Evolutionary conservation across 73 alveolate species (phyloP).

Genomic region (Paramecium octaurelia): DNA sequence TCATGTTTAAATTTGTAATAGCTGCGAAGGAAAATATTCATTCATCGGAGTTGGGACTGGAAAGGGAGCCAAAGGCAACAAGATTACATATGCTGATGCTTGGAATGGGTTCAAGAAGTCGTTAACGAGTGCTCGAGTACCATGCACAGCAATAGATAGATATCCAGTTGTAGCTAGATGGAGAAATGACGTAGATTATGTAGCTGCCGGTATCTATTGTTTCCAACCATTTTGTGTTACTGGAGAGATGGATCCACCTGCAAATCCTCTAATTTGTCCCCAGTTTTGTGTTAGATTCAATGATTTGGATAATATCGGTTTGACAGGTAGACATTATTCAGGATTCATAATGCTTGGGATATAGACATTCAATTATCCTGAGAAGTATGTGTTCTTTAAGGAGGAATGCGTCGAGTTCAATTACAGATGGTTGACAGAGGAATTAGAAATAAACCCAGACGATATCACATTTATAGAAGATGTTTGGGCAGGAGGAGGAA

Average conservation of each 20-base stretch:
- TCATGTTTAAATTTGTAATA: not conserved
- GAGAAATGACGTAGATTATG: constrained; percentile 98
- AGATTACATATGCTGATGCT: constrained; percentile 94
- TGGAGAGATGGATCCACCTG: constrained; percentile 99
- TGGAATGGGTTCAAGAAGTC: constrained; percentile 94
- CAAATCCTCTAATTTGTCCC: constrained; percentile 97
- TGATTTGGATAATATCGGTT: constrained; percentile 97
- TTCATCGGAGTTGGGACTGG: constrained; percentile 96
- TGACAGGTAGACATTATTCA: constrained; percentile 98
- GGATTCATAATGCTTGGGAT: constrained; percentile 98
- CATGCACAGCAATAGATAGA: constrained; percentile 90
- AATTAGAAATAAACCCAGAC: constrained; percentile 90
- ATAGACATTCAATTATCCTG: constrained; percentile 95
- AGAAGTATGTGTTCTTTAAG: constrained; percentile 89
- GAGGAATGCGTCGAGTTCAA: constrained; percentile 98
- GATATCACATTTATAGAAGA: constrained; percentile 98
- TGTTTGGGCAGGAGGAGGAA: constrained; percentile 99
- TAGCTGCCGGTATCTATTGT: constrained; percentile 98
- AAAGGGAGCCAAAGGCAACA: constrained; percentile 80
- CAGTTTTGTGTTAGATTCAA: constrained; percentile 97
- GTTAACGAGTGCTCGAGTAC: constrained; percentile 87
- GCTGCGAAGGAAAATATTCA: constrained; percentile 95
- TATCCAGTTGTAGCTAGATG: constrained; percentile 98
- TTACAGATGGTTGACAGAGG: constrained; percentile 95
- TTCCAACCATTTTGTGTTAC: constrained; percentile 99